Base-by-base conservation (phyloP, 441 rosid species). In the Erodium trifolium region DNA sequence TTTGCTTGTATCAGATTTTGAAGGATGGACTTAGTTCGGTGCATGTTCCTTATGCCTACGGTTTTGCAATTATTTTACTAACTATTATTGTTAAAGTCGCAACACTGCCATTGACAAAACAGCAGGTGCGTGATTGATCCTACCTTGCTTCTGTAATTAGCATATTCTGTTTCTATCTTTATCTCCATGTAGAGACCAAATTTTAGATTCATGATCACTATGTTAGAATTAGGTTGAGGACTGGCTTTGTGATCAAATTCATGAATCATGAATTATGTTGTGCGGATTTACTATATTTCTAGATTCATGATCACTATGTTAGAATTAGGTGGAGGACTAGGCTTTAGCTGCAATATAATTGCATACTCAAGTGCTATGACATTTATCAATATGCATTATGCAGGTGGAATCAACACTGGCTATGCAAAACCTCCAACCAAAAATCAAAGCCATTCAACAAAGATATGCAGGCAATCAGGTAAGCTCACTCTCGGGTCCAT, bases 391-490 rank as follows among this genome's bases (percentile, higher is more conserved):
- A 1, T 81, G 70, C 49, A 43, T 43, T 43, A 5, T 43, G 49
- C 74, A 89, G 98, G 98, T 91, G 66, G 98, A 93, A 82, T 93
- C 98, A 51, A 89, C 98, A 2, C 68, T 93, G 5, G 97, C 97
- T 34, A 93, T 93, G 97, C 98, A 93, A 80, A 93, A 91, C 73
- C 96, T 93, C 74, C 97, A 93, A 78, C 98, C 97, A 2, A 89
- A 93, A 77, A 78, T 93, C 34, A 93, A 93, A 82, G 96, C 98
- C 19, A 93, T 93, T 77, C 98, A 93, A 78, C 93, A 91, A 82
- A 89, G 97, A 84, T 91, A 93, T 72, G 93, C 92, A 9, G 98
- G 97, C 41, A 91, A 89, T 83, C 97, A 93, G 89, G 98, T 86
- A 79, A 74, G 70, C 66, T 1, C 59, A 17, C 57, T 70, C 34